Base-by-base conservation (phyloP, 78 protist genomes). In the Dictyostelium purpureum region DNA sequence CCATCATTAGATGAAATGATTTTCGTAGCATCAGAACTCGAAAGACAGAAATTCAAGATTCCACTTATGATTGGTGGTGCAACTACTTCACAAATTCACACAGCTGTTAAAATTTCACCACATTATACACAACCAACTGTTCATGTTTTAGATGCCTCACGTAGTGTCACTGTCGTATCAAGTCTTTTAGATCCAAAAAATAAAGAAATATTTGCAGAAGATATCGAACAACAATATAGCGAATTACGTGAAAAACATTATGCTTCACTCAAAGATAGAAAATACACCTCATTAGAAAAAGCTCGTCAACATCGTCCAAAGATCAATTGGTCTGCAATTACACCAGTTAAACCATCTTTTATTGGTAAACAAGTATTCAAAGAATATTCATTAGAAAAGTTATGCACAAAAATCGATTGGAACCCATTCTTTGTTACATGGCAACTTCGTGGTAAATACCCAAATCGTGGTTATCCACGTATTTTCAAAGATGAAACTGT, bases 21-120 rank as follows among this genome's bases (percentile, higher is more conserved):
- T 40, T 35, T 24, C 56, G 99, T 99, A 1, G 99, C 99, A 70
- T 79, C 93, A 70, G 99, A 98, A 78, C 77, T 99, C 96, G 91
- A 97, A 79, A 95, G 99, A 51, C 31, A 38, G 10, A 95, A 94
- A 31, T 6, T 97, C 65, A 81, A 89, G 47, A 77, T 98, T 16
- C 99, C 99, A 43, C 91, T 99, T 7, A 96, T 99, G 77, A 98
- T 99, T 88, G 99, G 99, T 21, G 99, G 99, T 66, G 99, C 99
- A 4, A 98, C 99, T 4, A 99, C 99, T 0, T 97, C 99, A 6
- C 85, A 89, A 59, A 94, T 97, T 82, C 99, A 99, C 96, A 98
- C 99, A 2, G 99, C 99, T 12, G 99, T 98, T 49, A 99, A 99
- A 96, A 90, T 99, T 11, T 56, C 95, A 19, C 98, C 99, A 19